Percentiles rank a stretch among this genome's conserved stretches.
Evolutionary conservation across 148 eudicot species (phyloP).

Genomic region (Heliosperma pusillum): DNA sequence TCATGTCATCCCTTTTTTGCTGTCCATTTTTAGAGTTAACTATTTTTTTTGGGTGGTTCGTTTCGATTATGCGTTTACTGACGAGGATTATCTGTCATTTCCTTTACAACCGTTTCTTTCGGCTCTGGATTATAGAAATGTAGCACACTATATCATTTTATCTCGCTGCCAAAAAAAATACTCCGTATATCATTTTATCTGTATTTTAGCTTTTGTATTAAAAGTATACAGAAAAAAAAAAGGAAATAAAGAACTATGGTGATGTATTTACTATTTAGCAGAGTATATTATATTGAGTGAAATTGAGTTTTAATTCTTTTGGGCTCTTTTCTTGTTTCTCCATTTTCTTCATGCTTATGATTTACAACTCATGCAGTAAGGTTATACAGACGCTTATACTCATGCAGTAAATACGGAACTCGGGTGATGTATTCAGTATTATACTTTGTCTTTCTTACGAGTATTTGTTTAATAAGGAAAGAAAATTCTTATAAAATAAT

Average conservation of each 20-base stretch:
- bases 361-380: no score
- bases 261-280: conserved; percentile 12
- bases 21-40: conserved; percentile 8
- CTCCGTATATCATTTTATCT: conserved; percentile 16
- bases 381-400: no score
- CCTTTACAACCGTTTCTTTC: neutral
- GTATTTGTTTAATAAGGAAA: no score
- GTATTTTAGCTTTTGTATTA: conserved; percentile 21
- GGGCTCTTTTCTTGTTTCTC: neutral
- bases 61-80: conserved; percentile 4
- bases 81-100: no score
- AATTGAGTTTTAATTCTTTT: neutral
- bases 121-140: conserved; percentile 16
- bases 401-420: no score
- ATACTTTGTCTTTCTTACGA: no score
- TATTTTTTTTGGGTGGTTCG: conserved; percentile 17
- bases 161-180: no score
- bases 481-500: no score
- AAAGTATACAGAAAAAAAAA: neutral
- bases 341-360: neutral
- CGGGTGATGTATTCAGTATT: no score
- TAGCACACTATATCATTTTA: conserved; percentile 15
- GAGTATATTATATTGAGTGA: neutral
- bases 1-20: no score
- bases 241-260: neutral